Conservation (phyloP, 2,329 filamentous ascomycete genomes). For the Ophiostoma sp. region DNA sequence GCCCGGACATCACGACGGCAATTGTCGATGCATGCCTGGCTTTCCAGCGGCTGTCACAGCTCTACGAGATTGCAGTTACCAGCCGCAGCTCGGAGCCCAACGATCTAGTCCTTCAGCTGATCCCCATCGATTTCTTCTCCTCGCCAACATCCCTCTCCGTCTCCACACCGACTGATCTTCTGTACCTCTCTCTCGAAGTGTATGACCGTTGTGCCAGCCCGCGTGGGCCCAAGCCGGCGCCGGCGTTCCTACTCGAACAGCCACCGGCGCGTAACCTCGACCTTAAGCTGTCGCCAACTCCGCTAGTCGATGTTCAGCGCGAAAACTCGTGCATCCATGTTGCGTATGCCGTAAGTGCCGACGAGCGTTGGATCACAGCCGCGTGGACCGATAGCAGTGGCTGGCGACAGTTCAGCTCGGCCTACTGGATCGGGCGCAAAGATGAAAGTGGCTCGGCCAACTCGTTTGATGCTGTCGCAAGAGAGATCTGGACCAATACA, state of each 20-base stretch:
- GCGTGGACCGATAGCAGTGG: conserved; percentile 81
- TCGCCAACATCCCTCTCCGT: conserved; percentile 63
- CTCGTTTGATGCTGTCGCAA: conserved; percentile 62
- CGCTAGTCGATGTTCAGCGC: conserved; percentile 70
- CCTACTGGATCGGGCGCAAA: conserved; percentile 69
- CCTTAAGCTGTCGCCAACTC: conserved; percentile 68
- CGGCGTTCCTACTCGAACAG: conserved; percentile 72
- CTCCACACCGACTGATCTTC: conserved; percentile 60
- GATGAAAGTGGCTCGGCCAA: conserved; percentile 51
- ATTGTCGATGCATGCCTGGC: conserved; percentile 70
- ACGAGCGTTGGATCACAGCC: conserved; percentile 75
- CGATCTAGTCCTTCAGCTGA: conserved; percentile 75
- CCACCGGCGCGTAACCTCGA: conserved; percentile 69
- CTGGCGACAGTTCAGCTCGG: conserved; percentile 68
- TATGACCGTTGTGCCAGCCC: conserved; percentile 72
- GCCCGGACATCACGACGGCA: conserved; percentile 60
- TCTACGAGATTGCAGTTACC: conserved; percentile 51
- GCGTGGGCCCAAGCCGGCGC: conserved; percentile 59
- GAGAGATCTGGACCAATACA: conserved; percentile 77
- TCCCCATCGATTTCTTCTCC: conserved; percentile 68
- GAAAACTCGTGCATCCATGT: conserved; percentile 81
- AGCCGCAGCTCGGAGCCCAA: conserved; percentile 45
- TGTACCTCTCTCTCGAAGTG: conserved; percentile 68
- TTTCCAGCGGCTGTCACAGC: conserved; percentile 71
- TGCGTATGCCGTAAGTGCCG: conserved; percentile 73